phyloP scores from a whole-genome alignment of 257 asterid species.

The Solanum lignicaule region DNA sequence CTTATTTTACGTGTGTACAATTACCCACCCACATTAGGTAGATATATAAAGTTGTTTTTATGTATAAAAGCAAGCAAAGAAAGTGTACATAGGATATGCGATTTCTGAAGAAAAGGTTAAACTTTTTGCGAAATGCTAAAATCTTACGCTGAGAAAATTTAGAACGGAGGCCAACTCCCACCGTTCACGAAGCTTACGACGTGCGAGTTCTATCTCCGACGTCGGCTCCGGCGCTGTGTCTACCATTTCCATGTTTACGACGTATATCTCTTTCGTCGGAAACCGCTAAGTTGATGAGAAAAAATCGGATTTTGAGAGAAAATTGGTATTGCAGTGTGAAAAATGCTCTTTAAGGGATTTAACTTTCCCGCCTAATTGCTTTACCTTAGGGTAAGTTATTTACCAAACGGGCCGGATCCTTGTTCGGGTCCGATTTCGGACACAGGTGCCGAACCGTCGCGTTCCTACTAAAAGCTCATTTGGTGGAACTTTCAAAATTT shows the following conservation, averaged over 20 bases:
- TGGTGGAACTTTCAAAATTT: not conserved
- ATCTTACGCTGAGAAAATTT: constrained; percentile 60
- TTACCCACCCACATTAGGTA: not conserved
- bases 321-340: not conserved
- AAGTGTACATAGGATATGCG: not conserved
- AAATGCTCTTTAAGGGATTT: not conserved
- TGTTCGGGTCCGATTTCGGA: not conserved
- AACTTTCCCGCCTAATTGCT: constrained; percentile 42
- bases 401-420: not conserved
- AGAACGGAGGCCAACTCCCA: constrained; percentile 96
- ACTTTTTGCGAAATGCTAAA: not conserved
- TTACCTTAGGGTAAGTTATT: not conserved
- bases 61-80: not conserved
- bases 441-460: not conserved
- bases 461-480: not conserved
- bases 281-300: not conserved
- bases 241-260: not conserved
- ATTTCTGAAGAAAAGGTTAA: not conserved
- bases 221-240: constrained; percentile 7
- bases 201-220: constrained; percentile 24
- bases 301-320: not conserved
- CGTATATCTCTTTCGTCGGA: constrained; percentile 6
- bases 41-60: not conserved
- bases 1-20: not conserved
- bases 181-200: constrained; percentile 55